These are phyloP conservation scores for Penicillium sp. DNA, from an alignment of 2,329 filamentous ascomycete species.

Conservation along the genomic window DNA sequence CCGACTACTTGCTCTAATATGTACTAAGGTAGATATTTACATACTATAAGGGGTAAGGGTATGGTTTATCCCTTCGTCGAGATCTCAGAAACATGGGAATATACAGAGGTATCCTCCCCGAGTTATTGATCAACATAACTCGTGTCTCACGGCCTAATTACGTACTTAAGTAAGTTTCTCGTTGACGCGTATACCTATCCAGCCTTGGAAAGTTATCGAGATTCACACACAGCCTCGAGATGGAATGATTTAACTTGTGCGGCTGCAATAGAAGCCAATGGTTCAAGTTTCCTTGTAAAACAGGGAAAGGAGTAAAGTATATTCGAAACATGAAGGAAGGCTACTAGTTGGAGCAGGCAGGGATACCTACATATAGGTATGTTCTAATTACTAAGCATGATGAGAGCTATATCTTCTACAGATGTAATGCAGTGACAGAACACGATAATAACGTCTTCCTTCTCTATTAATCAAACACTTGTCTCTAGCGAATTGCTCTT, in stretches of 20 bases:
- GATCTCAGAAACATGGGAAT: background rate
- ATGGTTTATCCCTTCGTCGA: background rate
- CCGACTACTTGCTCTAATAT: background rate
- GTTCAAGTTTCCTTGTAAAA: too few species aligned
- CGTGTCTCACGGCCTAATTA: background rate
- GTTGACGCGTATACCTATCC: background rate
- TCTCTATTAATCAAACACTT: too few species aligned
- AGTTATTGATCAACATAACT: constrained; percentile 11
- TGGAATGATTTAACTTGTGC: constrained; percentile 4
- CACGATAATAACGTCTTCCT: too few species aligned
- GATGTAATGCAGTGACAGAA: background rate
- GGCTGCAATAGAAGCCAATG: too few species aligned
- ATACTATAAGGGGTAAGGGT: background rate
- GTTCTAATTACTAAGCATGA: too few species aligned
- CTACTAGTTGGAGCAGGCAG: too few species aligned
- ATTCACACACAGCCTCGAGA: background rate
- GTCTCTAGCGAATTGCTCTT: too few species aligned
- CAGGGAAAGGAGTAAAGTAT: too few species aligned
- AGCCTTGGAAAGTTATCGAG: background rate
- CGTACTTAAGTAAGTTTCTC: background rate
- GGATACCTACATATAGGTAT: too few species aligned
- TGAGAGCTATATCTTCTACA: background rate
- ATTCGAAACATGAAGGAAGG: too few species aligned
- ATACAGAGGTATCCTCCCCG: background rate
- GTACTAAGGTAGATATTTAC: too few species aligned